Percentiles rank a stretch among this genome's conserved stretches.
phyloP scores from a whole-genome alignment of 177 flowering plant genomes.

The Vitis hybrid region DNA sequence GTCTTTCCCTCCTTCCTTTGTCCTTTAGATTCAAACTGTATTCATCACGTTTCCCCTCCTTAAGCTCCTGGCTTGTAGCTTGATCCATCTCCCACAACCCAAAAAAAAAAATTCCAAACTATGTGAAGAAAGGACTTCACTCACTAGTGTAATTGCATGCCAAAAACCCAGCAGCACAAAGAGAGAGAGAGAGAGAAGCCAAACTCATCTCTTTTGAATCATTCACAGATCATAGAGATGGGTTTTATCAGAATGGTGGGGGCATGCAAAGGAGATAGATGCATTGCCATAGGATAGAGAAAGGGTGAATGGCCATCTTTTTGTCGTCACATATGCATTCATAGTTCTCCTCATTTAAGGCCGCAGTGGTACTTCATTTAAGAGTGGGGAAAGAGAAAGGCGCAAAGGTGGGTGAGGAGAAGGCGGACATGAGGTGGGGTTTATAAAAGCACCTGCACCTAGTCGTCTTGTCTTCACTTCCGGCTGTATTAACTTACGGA shows the following conservation, averaged over 20 bases:
- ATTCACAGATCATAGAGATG: too few species aligned
- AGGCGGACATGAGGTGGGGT: constrained; percentile 14
- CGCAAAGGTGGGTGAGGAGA: background rate
- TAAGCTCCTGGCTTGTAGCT: too few species aligned
- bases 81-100: too few species aligned
- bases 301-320: background rate
- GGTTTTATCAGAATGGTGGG: background rate
- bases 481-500: constrained; percentile 15
- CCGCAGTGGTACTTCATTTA: constrained; percentile 14
- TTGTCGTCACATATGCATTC: constrained; percentile 11
- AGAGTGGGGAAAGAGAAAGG: constrained; percentile 10
- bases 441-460: constrained; percentile 24
- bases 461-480: constrained; percentile 31
- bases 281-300: constrained; percentile 8
- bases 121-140: too few species aligned
- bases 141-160: too few species aligned
- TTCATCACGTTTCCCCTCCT: too few species aligned
- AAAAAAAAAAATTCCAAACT: too few species aligned
- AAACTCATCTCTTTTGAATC: too few species aligned
- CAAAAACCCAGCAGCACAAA: too few species aligned
- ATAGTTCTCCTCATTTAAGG: background rate
- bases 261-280: background rate
- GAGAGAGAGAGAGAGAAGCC: too few species aligned
- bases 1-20: background rate
- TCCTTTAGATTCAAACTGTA: background rate